These are phyloP conservation scores for Arachis stenosperma DNA, from an alignment of 306 rosid species.

Conservation along the genomic window DNA sequence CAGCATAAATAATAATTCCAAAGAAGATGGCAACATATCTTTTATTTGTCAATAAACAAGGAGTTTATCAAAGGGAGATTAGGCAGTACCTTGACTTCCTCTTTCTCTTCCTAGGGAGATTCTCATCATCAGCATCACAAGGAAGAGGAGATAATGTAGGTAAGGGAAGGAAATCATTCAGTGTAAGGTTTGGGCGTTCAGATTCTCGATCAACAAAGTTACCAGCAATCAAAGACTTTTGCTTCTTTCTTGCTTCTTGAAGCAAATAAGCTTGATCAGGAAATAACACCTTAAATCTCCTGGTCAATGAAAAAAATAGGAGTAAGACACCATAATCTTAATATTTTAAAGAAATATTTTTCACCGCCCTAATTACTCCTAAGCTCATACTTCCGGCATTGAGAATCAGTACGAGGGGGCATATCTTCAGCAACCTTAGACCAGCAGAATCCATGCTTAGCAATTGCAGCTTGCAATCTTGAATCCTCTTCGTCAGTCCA, in stretches of 20 bases:
- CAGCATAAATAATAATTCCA: conserved; percentile 24
- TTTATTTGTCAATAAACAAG: conserved; percentile 21
- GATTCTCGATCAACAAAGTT: conserved; percentile 89
- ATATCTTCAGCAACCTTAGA: conserved; percentile 85
- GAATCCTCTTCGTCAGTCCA: conserved; percentile 92
- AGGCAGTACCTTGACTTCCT: conserved; percentile 54
- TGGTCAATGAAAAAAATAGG: conserved; percentile 41
- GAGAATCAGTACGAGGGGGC: conserved; percentile 87
- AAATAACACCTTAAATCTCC: conserved; percentile 83
- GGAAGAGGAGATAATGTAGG: conserved; percentile 38
- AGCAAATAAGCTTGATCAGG: conserved; percentile 74
- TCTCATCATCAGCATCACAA: conserved; percentile 34
- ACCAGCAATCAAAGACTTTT: conserved; percentile 58
- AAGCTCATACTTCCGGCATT: conserved; percentile 80
- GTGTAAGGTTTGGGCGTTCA: conserved; percentile 80
- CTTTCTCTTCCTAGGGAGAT: conserved; percentile 41
- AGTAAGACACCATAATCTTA: background rate
- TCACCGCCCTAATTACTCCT: background rate
- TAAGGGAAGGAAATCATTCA: conserved; percentile 65
- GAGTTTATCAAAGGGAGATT: background rate
- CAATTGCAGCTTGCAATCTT: conserved; percentile 70
- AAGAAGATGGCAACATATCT: conserved; percentile 28
- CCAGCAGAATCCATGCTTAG: conserved; percentile 82
- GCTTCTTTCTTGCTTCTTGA: conserved; percentile 70
- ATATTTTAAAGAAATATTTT: conserved; percentile 4